These are phyloP conservation scores for Atalantia buxifolia DNA, from an alignment of 345 rosid species.

Conservation along the genomic window DNA sequence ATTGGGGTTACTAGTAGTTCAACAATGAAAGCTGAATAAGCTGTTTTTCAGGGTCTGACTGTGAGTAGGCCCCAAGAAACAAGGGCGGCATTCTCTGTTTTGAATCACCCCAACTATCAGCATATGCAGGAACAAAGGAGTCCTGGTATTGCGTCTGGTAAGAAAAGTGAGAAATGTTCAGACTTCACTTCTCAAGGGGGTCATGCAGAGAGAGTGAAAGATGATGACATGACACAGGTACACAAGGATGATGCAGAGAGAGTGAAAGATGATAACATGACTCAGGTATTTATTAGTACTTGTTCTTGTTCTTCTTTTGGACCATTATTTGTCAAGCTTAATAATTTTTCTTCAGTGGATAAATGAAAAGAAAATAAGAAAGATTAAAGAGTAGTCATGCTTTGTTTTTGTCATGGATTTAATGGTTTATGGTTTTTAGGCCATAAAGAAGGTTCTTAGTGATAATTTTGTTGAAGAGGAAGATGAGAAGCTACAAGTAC, in stretches of 20 bases:
- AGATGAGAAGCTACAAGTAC: constrained; percentile 50
- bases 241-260: constrained; percentile 24
- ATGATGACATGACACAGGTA: constrained; percentile 16
- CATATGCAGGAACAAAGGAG: constrained; percentile 18
- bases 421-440: constrained; percentile 38
- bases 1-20: background rate
- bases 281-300: constrained; percentile 50
- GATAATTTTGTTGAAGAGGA: constrained; percentile 57
- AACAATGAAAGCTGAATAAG: constrained; percentile 9
- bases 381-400: background rate
- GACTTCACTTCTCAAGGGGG: constrained; percentile 13
- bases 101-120: constrained; percentile 14
- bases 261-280: constrained; percentile 46
- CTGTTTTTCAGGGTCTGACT: constrained; percentile 24
- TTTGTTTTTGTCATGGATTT: constrained; percentile 17
- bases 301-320: constrained; percentile 1
- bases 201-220: constrained; percentile 33
- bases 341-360: background rate
- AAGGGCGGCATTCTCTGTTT: constrained; percentile 10
- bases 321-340: background rate
- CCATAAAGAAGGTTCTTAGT: constrained; percentile 62
- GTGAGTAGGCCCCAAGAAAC: background rate
- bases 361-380: background rate
- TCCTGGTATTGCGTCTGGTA: constrained; percentile 14
- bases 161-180: constrained; percentile 19